Percentiles rank a stretch among this genome's conserved stretches.
Evolutionary conservation across 139 green algal genomes (phyloP).

Genomic region (Prasinococcaceae sp.): DNA sequence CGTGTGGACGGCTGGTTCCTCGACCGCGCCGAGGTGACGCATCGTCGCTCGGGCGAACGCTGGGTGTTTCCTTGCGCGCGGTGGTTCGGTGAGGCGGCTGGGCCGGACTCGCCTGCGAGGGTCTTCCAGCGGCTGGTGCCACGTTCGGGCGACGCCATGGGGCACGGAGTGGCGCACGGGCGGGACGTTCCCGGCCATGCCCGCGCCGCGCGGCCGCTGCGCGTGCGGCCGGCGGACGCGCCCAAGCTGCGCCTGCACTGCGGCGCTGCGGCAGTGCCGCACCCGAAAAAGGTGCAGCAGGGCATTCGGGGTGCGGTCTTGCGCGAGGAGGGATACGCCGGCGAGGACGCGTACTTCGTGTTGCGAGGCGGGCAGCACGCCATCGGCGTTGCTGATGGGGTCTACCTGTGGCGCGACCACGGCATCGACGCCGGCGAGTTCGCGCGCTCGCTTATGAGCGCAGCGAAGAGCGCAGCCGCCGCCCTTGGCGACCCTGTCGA

Average conservation of each 20-base stretch:
- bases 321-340: conserved; percentile 51
- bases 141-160: conserved; percentile 4
- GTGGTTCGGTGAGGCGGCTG: too few relatives aligned
- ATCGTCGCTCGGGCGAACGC: too few relatives aligned
- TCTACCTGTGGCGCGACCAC: conserved; percentile 71
- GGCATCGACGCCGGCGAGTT: conserved; percentile 78
- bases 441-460: conserved; percentile 30
- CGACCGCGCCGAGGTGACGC: too few relatives aligned
- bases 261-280: conserved; percentile 54
- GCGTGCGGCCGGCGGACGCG: not conserved
- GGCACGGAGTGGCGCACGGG: conserved; percentile 15
- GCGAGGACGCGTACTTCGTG: conserved; percentile 78
- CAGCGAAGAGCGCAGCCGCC: not conserved
- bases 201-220: conserved; percentile 2
- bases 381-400: conserved; percentile 81
- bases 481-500: too few relatives aligned
- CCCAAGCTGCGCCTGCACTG: conserved; percentile 23
- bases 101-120: not conserved
- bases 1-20: too few relatives aligned
- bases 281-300: conserved; percentile 69
- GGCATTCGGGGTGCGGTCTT: conserved; percentile 51
- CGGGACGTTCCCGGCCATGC: conserved; percentile 42
- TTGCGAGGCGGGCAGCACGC: conserved; percentile 14
- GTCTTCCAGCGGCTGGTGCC: conserved; percentile 19
- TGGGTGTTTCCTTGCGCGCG: too few relatives aligned